Evolutionary conservation across 345 rosid genomes (phyloP).

Genomic region (thale cress (Arabidopsis thaliana)): DNA sequence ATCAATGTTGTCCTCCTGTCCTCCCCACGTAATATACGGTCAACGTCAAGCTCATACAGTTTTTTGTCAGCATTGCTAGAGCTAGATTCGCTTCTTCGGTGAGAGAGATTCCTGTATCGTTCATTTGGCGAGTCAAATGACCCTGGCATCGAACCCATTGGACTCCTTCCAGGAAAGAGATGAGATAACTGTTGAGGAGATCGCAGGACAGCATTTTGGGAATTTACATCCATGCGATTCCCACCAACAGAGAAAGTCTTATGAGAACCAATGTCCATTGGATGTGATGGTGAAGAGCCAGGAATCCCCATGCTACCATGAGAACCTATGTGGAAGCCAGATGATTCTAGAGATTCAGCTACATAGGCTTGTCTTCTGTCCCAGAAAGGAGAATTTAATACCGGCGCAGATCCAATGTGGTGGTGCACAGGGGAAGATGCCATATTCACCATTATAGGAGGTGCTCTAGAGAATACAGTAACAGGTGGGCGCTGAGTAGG

Average conservation of each 20-base stretch:
- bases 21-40: slow-evolving; percentile 76
- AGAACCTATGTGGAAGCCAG: slow-evolving; percentile 78
- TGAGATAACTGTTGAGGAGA: slow-evolving; percentile 78
- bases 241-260: slow-evolving; percentile 62
- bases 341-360: slow-evolving; percentile 77
- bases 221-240: slow-evolving; percentile 60
- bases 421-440: slow-evolving; percentile 72
- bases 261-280: slow-evolving; percentile 68
- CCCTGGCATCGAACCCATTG: slow-evolving; percentile 63
- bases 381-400: slow-evolving; percentile 77
- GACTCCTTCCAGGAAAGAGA: slow-evolving; percentile 71
- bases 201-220: slow-evolving; percentile 59
- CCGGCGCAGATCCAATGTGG: slow-evolving; percentile 87
- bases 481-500: slow-evolving; percentile 61
- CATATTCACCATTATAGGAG: slow-evolving; percentile 63
- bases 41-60: slow-evolving; percentile 87
- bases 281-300: slow-evolving; percentile 70
- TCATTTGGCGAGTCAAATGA: slow-evolving; percentile 78
- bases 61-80: slow-evolving; percentile 77
- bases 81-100: slow-evolving; percentile 77
- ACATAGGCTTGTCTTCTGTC: slow-evolving; percentile 70
- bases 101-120: slow-evolving; percentile 67
- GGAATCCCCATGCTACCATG: slow-evolving; percentile 66
- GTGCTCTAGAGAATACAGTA: slow-evolving; percentile 71
- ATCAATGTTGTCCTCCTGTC: slow-evolving; percentile 89